Base-by-base conservation (phyloP, 768 basidiomycete genomes). In the Leccinum uliginosum region DNA sequence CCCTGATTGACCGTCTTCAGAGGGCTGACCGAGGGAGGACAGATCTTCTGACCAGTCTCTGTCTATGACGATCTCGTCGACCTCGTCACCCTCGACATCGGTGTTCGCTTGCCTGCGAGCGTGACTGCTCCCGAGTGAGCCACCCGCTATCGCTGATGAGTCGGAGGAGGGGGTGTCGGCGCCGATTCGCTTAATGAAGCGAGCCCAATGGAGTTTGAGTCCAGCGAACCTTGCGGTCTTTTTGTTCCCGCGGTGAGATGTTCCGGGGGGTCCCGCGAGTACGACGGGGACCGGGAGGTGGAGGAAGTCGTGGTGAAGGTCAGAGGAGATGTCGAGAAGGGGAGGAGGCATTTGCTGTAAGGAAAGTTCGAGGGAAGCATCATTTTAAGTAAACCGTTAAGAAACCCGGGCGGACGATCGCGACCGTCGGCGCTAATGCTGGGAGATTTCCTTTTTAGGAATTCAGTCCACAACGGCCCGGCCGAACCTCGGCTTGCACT, bases 11-110 rank as follows among this genome's bases (percentile, higher is more conserved):
- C 71, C 76, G 17, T 62, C 52, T 73, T 80, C 78, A 27, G 85
- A 83, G 15, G 83, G 81, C 53, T 79, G 80, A 23, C 80, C 71
- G 43, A 77, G 68, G 21, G 80, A 80, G 51, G 75, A 81, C 59
- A 80, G 75, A 58, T 83, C 82, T 54, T 83, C 83, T 3, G 78
- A 73, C 87, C 86, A 88, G 30, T 77, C 73, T 48, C 87, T 79
- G 69, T 91, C 89, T 15, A 91, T 89, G 23, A 91, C 83, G 21
- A 90, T 81, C 73, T 88, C 82, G 68, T 91, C 81, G 8, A 90
- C 83, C 52, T 76, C 72, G 29, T 75, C 76, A 6, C 65, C 72
- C 9, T 71, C 61, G 27, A 40, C 21, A 34, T 69, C 75, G 14
- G 65, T 67, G 27, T 75, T 76, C 17, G 69, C 65, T 32, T 66